These are phyloP conservation scores for Agaricus blazei DNA, from an alignment of 768 basidiomycete species.

Conservation along the genomic window DNA sequence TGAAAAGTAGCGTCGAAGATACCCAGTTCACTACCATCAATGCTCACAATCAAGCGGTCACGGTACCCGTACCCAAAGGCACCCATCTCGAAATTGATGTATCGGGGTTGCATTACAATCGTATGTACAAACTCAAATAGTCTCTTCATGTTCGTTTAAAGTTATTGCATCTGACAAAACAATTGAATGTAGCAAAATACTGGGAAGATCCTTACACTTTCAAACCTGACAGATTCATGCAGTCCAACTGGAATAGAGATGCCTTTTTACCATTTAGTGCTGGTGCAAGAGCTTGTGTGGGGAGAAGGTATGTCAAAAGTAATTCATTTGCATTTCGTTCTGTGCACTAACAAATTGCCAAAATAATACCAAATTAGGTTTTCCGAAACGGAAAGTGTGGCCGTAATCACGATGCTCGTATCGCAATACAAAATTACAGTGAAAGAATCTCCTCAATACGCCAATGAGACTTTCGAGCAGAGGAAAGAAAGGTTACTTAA, in stretches of 20 bases:
- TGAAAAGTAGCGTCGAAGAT: slow-evolving; percentile 43
- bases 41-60: slow-evolving; percentile 30
- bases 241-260: slow-evolving; percentile 15
- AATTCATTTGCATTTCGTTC: not conserved
- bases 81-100: slow-evolving; percentile 29
- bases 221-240: slow-evolving; percentile 18
- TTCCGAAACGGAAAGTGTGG: slow-evolving; percentile 41
- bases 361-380: slow-evolving; percentile 24
- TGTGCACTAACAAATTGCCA: too few relatives aligned
- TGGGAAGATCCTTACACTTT: slow-evolving; percentile 41
- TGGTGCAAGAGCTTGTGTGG: slow-evolving; percentile 40
- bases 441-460: slow-evolving; percentile 43
- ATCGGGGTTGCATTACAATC: slow-evolving; percentile 45
- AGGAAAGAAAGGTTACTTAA: slow-evolving; percentile 33
- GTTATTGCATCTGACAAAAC: not conserved
- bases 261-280: slow-evolving; percentile 19
- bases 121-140: slow-evolving; percentile 22
- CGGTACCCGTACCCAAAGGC: slow-evolving; percentile 38
- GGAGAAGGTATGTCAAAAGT: slow-evolving; percentile 28
- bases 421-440: slow-evolving; percentile 38
- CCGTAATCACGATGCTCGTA: slow-evolving; percentile 41
- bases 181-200: slow-evolving; percentile 30
- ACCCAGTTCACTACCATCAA: slow-evolving; percentile 31
- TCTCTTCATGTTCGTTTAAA: not conserved
- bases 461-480: slow-evolving; percentile 37